phyloP scores from a whole-genome alignment of 257 asterid genomes.

The Striga asiatica region DNA sequence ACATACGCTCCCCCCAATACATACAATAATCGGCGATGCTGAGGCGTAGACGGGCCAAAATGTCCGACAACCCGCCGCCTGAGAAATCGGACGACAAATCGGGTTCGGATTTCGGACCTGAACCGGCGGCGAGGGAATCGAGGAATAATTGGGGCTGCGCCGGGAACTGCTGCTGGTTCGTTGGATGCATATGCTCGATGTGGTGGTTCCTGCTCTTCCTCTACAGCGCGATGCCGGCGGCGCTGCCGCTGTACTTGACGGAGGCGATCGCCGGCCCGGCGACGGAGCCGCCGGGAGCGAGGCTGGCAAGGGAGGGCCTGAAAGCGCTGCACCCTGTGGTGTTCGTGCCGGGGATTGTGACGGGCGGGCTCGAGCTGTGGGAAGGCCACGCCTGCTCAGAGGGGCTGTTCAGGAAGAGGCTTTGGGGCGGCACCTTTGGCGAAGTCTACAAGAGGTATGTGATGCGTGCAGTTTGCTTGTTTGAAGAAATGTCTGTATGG shows the following conservation, averaged over 20 bases:
- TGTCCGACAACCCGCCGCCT: conserved; percentile 14
- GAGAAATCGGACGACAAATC: conserved; percentile 9
- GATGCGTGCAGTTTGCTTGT: too few species aligned
- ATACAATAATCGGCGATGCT: conserved; percentile 11
- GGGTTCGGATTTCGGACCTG: too few species aligned
- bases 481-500: too few species aligned
- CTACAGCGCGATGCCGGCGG: conserved; percentile 63
- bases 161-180: conserved; percentile 74
- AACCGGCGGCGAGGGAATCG: too few species aligned
- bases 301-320: conserved; percentile 65
- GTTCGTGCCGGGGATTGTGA: conserved; percentile 83
- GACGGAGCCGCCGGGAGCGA: conserved; percentile 82
- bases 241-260: conserved; percentile 77
- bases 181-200: conserved; percentile 64
- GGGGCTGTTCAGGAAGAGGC: conserved; percentile 79
- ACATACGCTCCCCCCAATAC: background rate
- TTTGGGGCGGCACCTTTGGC: conserved; percentile 94
- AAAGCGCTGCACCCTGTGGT: conserved; percentile 79
- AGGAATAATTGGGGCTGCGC: conserved; percentile 47
- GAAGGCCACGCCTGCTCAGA: conserved; percentile 89
- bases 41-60: conserved; percentile 34
- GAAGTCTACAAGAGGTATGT: conserved; percentile 68
- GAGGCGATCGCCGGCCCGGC: conserved; percentile 73
- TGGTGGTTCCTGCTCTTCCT: conserved; percentile 79
- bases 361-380: conserved; percentile 94